Percentiles rank a stretch among this genome's conserved stretches.
Conservation (phyloP, 2,329 filamentous ascomycete genomes). For the Plectosphaerella sp. region DNA sequence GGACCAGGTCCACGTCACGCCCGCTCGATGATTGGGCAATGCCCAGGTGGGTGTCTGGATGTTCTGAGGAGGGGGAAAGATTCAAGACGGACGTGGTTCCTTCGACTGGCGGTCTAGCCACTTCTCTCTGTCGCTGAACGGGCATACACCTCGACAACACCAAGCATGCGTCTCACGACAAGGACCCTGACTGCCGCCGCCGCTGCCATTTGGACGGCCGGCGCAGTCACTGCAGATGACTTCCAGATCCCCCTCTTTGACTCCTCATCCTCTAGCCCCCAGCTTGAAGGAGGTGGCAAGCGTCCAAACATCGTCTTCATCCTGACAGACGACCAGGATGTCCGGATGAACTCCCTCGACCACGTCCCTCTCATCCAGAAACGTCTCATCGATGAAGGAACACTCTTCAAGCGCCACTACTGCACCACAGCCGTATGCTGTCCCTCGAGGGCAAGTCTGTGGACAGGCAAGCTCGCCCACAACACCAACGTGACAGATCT, state of each 20-base stretch:
- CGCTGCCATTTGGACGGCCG: neutral
- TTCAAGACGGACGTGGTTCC: too few species aligned
- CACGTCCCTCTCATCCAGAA: constrained; percentile 53
- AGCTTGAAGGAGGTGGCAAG: neutral
- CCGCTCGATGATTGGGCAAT: too few species aligned
- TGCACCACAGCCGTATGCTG: constrained; percentile 63
- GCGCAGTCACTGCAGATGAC: neutral
- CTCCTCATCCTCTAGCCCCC: neutral
- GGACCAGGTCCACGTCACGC: too few species aligned
- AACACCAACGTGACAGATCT: constrained; percentile 60
- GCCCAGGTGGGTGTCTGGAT: too few species aligned
- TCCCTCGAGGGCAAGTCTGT: constrained; percentile 57
- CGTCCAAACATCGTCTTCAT: constrained; percentile 59
- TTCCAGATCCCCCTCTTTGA: neutral
- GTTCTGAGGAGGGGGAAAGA: too few species aligned
- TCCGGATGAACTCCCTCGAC: constrained; percentile 54
- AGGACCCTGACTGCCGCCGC: neutral
- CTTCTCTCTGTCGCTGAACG: too few species aligned
- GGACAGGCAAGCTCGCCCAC: constrained; percentile 58
- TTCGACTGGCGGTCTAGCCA: too few species aligned
- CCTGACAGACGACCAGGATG: constrained; percentile 63
- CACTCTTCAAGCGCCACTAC: constrained; percentile 55
- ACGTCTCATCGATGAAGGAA: constrained; percentile 51
- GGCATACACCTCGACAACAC: neutral
- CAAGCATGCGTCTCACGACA: neutral